Conservation (phyloP, 495 filamentous ascomycete species). For the Achaetomiella virescens region DNA sequence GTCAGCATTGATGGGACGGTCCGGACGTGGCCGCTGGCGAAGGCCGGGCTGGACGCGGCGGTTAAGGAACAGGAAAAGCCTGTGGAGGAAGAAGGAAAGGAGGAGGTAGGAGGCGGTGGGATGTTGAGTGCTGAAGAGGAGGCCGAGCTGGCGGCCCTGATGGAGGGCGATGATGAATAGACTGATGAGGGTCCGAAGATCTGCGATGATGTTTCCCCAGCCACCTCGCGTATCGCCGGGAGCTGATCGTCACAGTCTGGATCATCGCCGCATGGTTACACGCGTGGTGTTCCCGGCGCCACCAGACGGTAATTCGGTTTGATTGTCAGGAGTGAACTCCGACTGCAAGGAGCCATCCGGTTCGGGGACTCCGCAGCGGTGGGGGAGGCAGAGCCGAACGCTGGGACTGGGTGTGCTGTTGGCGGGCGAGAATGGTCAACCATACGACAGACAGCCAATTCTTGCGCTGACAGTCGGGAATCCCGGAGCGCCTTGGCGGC, state of each 20-base stretch:
- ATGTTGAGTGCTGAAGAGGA: constrained; percentile 77
- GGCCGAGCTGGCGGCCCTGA: constrained; percentile 76
- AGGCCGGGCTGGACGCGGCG: constrained; percentile 52
- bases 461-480: too few relatives aligned
- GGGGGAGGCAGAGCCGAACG: not conserved
- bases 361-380: constrained; percentile 1
- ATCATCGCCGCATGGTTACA: constrained; percentile 5
- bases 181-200: not conserved
- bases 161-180: constrained; percentile 60
- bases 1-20: constrained; percentile 86
- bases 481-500: too few relatives aligned
- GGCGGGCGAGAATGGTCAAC: too few relatives aligned
- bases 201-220: not conserved
- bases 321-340: constrained; percentile 13
- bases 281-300: constrained; percentile 9
- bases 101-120: constrained; percentile 29
- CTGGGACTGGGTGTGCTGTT: not conserved
- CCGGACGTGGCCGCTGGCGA: constrained; percentile 68
- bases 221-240: not conserved
- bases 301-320: constrained; percentile 13
- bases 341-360: constrained; percentile 9
- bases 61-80: constrained; percentile 50
- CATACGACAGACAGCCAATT: too few relatives aligned
- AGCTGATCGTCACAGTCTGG: not conserved
- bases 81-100: constrained; percentile 37